Conservation (phyloP, 1,284 basidiomycete genomes). For the Naganishia sp. region DNA sequence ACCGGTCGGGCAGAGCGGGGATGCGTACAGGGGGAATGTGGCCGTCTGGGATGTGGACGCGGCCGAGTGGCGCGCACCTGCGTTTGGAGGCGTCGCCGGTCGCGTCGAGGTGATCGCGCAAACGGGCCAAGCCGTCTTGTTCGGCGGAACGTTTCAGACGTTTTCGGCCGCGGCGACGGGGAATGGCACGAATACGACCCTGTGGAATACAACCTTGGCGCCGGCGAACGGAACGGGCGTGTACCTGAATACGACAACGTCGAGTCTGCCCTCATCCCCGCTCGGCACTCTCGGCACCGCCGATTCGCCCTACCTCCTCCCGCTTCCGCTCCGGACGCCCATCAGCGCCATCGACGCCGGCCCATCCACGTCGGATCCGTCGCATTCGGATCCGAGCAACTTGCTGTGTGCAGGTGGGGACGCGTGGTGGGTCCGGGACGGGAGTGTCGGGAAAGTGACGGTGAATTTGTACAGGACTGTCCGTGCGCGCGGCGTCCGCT, state of each 20-base stretch:
- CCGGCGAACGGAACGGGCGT: conserved; percentile 64
- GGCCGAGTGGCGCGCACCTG: conserved; percentile 52
- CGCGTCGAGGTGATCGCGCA: conserved; percentile 75
- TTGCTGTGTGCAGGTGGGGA: conserved; percentile 78
- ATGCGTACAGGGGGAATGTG: conserved; percentile 17
- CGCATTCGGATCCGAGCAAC: conserved; percentile 69
- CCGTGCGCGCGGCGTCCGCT: conserved; percentile 68
- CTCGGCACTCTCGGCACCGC: conserved; percentile 69
- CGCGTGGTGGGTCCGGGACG: conserved; percentile 80
- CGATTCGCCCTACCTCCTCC: conserved; percentile 86
- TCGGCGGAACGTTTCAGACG: conserved; percentile 82
- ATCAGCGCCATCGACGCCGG: conserved; percentile 67
- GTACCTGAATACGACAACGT: conserved; percentile 69
- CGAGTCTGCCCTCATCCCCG: conserved; percentile 46
- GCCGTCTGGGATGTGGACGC: not conserved
- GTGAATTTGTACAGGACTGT: conserved; percentile 68
- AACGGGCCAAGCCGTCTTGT: conserved; percentile 77
- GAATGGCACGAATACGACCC: conserved; percentile 56
- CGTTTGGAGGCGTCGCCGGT: conserved; percentile 80
- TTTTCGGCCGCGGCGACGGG: conserved; percentile 55
- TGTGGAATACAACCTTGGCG: conserved; percentile 63
- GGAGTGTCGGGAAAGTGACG: conserved; percentile 69
- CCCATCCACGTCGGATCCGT: conserved; percentile 61
- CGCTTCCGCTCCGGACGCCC: conserved; percentile 67
- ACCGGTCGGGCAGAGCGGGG: not conserved